Percentiles rank a stretch among this genome's conserved stretches.
These are phyloP conservation scores for Plantago lanceolata DNA, from an alignment of 305 asterid species.

Conservation along the genomic window DNA sequence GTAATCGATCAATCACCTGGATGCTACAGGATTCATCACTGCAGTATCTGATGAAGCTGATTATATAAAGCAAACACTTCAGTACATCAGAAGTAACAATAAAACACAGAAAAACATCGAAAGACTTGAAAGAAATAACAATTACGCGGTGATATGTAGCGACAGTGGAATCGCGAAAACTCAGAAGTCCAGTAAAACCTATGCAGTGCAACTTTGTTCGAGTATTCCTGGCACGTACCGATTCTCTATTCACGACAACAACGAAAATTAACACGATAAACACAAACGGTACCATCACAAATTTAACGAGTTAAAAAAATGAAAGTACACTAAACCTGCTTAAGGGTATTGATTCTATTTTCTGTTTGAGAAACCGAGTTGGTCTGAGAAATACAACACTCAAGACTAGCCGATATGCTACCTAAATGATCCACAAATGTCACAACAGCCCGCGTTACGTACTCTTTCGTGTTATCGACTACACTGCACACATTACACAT, in stretches of 20 bases:
- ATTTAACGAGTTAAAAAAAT: too few relatives aligned
- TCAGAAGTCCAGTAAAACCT: conserved; percentile 35
- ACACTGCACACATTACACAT: conserved; percentile 36
- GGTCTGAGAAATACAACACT: conserved; percentile 32
- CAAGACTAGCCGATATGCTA: conserved; percentile 50
- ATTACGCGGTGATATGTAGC: conserved; percentile 47
- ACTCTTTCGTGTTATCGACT: conserved; percentile 53
- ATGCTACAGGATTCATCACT: conserved; percentile 1
- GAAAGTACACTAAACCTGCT: conserved; percentile 33
- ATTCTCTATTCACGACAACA: conserved; percentile 35
- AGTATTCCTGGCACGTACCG: conserved; percentile 42
- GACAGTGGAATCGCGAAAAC: conserved; percentile 39
- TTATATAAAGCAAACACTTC: not conserved
- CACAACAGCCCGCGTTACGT: conserved; percentile 47
- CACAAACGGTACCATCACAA: not conserved
- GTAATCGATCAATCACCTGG: conserved; percentile 13
- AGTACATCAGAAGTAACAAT: not conserved
- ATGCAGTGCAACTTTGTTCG: conserved; percentile 36
- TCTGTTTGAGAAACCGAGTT: conserved; percentile 42
- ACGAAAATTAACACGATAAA: conserved; percentile 1
- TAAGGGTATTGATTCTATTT: conserved; percentile 33
- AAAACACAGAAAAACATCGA: not conserved
- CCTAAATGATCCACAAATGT: conserved; percentile 69
- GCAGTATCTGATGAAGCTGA: conserved; percentile 24
- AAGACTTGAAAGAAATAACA: not conserved